Base-by-base conservation (phyloP, 371 early-diverging fungal genomes). In the Gilbertella persicaria region DNA sequence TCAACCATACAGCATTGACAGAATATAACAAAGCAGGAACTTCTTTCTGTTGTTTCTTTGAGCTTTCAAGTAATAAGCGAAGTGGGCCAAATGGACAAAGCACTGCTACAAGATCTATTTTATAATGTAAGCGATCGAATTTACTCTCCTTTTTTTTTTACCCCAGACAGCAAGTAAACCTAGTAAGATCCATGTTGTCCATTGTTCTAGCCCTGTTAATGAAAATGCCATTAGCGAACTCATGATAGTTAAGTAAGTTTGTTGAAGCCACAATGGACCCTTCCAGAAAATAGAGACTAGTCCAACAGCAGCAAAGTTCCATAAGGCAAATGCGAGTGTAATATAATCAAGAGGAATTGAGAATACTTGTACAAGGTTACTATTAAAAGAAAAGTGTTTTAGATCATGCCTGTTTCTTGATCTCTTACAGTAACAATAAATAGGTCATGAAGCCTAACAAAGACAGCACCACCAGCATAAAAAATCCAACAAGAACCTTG, bases 1-100 rank as follows among this genome's bases (percentile, higher is more conserved):
- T 92, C 57, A 90, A 79, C 87, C 90, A 90, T 0, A 90, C 86
- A 10, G 86, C 84, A 59, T 85, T 85, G 0, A 85, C 86, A 9
- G 86, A 80, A 54, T 93, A 93, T 7, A 93, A 62, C 46, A 93
- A 62, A 1, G 91, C 94, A 13, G 94, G 94, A 0, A 93, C 85
- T 60, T 89, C 88, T 23, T 83, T 80, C 51, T 91, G 80, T 35
- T 91, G 80, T 16, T 56, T 71, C 55, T 83, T 77, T 7, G 91
- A 84, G 42, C 85, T 85, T 66, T 94, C 91, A 45, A 94, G 81
- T 7, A 94, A 64, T 23, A 91, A 70, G n/a, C 88, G 82, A 19
- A 94, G 78, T 5, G 94, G 94, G n/a, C 94, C 94, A 79, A 85
- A 93, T 4, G 94, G 94, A 65, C 91, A 91, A 0, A 94, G 73